These are phyloP conservation scores for Yamadazyma aaseri DNA, from an alignment of 1,139 yeast genomes.

Conservation along the genomic window DNA sequence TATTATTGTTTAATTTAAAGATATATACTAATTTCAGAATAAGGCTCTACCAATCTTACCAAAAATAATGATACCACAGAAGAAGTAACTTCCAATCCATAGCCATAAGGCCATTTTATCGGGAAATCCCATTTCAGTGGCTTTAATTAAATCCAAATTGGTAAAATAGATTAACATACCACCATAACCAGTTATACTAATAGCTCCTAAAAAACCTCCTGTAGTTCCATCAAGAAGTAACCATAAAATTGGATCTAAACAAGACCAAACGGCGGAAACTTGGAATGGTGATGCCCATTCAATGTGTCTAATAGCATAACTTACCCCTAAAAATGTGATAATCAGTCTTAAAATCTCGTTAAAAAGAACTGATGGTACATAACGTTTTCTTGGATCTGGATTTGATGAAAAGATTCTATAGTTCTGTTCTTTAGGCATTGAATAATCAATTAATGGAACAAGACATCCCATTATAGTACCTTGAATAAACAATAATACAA, in stretches of 20 bases:
- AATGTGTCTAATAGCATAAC: slow-evolving; percentile 77
- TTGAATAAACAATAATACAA: slow-evolving; percentile 35
- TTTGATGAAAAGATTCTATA: slow-evolving; percentile 29
- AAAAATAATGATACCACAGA: slow-evolving; percentile 65
- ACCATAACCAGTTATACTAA: slow-evolving; percentile 39
- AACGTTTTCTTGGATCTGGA: slow-evolving; percentile 29
- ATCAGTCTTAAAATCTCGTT: slow-evolving; percentile 54
- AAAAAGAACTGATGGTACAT: slow-evolving; percentile 25
- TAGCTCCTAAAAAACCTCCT: slow-evolving; percentile 57
- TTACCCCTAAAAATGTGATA: slow-evolving; percentile 78
- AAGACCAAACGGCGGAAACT: slow-evolving; percentile 72
- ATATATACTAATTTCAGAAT: slow-evolving; percentile 19
- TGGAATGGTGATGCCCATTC: slow-evolving; percentile 79
- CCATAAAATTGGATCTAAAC: slow-evolving; percentile 81
- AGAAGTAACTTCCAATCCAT: slow-evolving; percentile 62
- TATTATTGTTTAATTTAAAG: not conserved
- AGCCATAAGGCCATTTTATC: slow-evolving; percentile 42
- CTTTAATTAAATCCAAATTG: slow-evolving; percentile 19
- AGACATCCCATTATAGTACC: slow-evolving; percentile 65
- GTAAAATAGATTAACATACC: slow-evolving; percentile 37
- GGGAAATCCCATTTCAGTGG: slow-evolving; percentile 14
- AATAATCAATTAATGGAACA: slow-evolving; percentile 59
- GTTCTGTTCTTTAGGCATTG: slow-evolving; percentile 37
- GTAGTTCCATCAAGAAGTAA: slow-evolving; percentile 71
- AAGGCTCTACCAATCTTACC: slow-evolving; percentile 70